Base-by-base conservation (phyloP, 257 asterid species). In the Gardenia jasminoides region DNA sequence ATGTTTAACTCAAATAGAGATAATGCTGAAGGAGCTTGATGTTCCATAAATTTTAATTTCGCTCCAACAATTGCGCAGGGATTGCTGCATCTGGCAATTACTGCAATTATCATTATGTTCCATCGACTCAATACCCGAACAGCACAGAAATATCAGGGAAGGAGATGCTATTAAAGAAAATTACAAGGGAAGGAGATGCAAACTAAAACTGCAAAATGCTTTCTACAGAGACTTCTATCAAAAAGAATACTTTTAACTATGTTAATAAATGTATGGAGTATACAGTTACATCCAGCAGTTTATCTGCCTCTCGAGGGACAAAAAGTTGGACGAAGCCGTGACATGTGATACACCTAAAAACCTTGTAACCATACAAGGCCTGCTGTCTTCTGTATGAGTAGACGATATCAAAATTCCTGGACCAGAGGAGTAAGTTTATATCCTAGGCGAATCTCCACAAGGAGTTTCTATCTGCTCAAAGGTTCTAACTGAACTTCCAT, bases 401-500 rank as follows among this genome's bases (percentile, higher is more conserved):
- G 50, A 58, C 8, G 6, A 52, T 78, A 28, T 69, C 69, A 78
- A 72, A 47, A 44, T 31, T 72, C 56, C 36, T 52, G 48, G 78
- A 79, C 56, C 46, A 11, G 47, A 28, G 31, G 8, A 58, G 70
- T 0, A 48, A 74, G 62, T 36, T 59, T 36, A 58, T 36, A 58
- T 56, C 44, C 16, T 36, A 78, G 15, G 74, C 76, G 36, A 76
- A 75, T 82, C 75, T 76, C 31, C 19, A 24, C 41, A 67, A 22
- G 50, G 69, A 50, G 80, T 74, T 83, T 79, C 90, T 89, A 91
- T 82, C 95, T 90, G 87, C 82, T 76, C 81, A 93, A 75, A 11
- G 98, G 92, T 87, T 93, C 99, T 77, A 95, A 89, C 84, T 95
- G 99, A 85, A 95, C 84, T 89, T 93, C 98, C 99, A 90, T 93